Percentiles rank a stretch among this genome's conserved stretches.
Conservation (phyloP, 768 basidiomycete genomes). For the Pulveroboletus sp. region DNA sequence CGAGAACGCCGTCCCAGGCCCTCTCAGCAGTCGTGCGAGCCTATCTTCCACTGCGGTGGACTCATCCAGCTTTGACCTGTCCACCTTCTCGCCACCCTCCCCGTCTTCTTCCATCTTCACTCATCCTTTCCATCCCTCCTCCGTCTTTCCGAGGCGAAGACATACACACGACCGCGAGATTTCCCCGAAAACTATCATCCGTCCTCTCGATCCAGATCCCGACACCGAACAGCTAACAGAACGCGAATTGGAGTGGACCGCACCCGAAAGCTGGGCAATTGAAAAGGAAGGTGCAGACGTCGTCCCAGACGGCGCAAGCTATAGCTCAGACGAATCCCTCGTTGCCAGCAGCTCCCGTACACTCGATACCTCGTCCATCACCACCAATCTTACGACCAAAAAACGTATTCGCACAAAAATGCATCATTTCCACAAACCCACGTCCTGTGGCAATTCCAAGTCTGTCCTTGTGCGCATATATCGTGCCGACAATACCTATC, state of each 20-base stretch:
- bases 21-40: conserved; percentile 17
- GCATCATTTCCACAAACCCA: conserved; percentile 15
- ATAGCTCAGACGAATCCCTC: conserved; percentile 37
- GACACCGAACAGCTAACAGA: conserved; percentile 19
- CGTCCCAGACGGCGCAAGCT: conserved; percentile 35
- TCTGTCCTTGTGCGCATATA: conserved; percentile 71
- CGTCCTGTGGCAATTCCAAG: conserved; percentile 17
- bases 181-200: conserved; percentile 46
- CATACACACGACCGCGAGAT: conserved; percentile 37
- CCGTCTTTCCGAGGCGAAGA: conserved; percentile 21
- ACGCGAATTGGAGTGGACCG: conserved; percentile 54
- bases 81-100: conserved; percentile 39
- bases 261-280: conserved; percentile 79
- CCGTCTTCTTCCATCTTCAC: conserved; percentile 32
- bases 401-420: conserved; percentile 28
- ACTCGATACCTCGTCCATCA: conserved; percentile 11
- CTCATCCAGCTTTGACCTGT: conserved; percentile 35
- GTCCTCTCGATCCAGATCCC: conserved; percentile 7
- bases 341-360: conserved; percentile 16
- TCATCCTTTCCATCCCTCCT: conserved; percentile 34
- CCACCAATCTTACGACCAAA: conserved; percentile 9
- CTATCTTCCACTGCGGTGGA: conserved; percentile 18
- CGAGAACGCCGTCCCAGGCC: conserved; percentile 8
- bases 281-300: conserved; percentile 43
- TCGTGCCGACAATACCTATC: conserved; percentile 65